These are phyloP conservation scores for Madurella mycetomatis DNA, from an alignment of 2,329 filamentous ascomycete species.

Conservation along the genomic window DNA sequence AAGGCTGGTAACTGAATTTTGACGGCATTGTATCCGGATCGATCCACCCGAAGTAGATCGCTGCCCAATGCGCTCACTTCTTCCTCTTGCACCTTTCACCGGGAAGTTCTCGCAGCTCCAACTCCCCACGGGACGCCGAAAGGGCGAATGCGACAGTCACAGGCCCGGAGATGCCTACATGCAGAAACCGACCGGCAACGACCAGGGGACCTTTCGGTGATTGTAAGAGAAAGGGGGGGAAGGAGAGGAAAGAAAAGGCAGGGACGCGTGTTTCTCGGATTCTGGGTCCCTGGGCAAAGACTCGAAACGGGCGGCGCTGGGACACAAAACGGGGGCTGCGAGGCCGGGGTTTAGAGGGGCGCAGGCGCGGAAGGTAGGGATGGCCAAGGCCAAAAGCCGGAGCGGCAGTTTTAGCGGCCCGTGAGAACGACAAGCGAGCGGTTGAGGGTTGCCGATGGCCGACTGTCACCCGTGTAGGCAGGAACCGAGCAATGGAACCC, in stretches of 20 bases:
- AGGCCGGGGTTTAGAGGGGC: slow-evolving; percentile 11
- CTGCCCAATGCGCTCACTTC: slow-evolving; percentile 8
- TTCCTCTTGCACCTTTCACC: slow-evolving; percentile 5
- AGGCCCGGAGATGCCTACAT: slow-evolving; percentile 21
- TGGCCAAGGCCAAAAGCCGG: slow-evolving; percentile 15
- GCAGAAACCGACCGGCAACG: slow-evolving; percentile 18
- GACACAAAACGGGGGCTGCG: slow-evolving; percentile 16
- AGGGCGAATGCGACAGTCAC: slow-evolving; percentile 22
- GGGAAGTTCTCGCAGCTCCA: slow-evolving; percentile 17
- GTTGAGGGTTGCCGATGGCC: slow-evolving; percentile 8
- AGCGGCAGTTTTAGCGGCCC: slow-evolving; percentile 22
- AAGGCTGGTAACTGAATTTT: slow-evolving; percentile 26
- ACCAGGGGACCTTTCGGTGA: slow-evolving; percentile 11
- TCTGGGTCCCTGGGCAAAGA: slow-evolving; percentile 11
- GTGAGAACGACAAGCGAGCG: slow-evolving; percentile 14
- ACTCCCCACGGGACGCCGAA: slow-evolving; percentile 25
- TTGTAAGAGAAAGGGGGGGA: neutral
- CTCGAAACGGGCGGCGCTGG: slow-evolving; percentile 1
- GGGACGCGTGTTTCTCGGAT: slow-evolving; percentile 9
- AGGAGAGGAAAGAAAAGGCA: neutral
- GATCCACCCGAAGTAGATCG: slow-evolving; percentile 10
- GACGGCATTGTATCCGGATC: slow-evolving; percentile 23
- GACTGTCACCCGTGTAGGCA: slow-evolving; percentile 7
- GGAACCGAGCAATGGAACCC: slow-evolving; percentile 4
- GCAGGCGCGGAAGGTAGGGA: slow-evolving; percentile 15